Evolutionary conservation across 2,329 filamentous ascomycete species (phyloP), one percentile per base, ranked within the genome.

Genomic region (Cylindrodendrum hubeiense): DNA sequence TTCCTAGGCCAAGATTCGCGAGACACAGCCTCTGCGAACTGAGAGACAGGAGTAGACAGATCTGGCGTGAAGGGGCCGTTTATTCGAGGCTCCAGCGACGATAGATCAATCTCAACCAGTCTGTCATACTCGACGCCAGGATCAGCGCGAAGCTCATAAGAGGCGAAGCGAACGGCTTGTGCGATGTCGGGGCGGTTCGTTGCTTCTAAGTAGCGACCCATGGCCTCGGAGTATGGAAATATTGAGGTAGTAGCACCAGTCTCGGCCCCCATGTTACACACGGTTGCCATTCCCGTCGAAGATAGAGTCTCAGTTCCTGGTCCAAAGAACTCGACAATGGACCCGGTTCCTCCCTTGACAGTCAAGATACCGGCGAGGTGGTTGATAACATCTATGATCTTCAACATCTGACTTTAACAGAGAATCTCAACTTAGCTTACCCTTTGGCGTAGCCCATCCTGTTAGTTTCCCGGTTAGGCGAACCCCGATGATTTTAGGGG

Each of bases 21-120:
- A 94, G 24, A 96, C 95, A 98, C 93, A 2, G 92, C 90, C 63
- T 93, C 87, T 77, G 94, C 93, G 84, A 99, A 99, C 76, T 91
- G 87, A 52, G 95, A 98, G 57, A 99, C 83, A 5, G 96, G 95
- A 0, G 94, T 98, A 3, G 95, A 96, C 69, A 99, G 86, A 79
- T 99, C 96, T 2, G 96, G 96, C 0, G 96, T 99, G 80, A 97
- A 97, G 39, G 95, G 95, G 1, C 95, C 95, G 81, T 98, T 99
- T 83, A 99, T 94, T 79, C 98, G 93, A 17, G 95, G 96, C 82
- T 99, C 96, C 22, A 98, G 89, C 67, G 89, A 89, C 3, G 93
- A 95, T 34, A 99, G 88, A 82, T 99, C 88, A 77, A 99, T 97
- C 62, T 91, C 92, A 75, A 99, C 93, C 54, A 97, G 81, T 80